Evolutionary conservation across 805 yeast species (phyloP).

Genomic region (Priceomyces carsonii): DNA sequence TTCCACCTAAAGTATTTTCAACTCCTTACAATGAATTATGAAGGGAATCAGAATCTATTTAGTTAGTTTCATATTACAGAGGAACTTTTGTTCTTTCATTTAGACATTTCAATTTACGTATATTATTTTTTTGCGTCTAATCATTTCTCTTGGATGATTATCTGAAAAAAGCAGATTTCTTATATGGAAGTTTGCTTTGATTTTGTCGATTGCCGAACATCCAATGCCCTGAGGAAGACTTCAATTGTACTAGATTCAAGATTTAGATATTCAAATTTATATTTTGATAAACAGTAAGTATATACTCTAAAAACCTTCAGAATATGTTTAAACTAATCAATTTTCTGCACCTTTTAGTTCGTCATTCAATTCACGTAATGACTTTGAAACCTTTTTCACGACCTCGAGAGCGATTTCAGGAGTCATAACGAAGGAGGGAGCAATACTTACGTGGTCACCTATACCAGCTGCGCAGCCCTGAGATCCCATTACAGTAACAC

Average conservation of each 20-base stretch:
- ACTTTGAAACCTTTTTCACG: constrained; percentile 34
- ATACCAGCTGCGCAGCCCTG: constrained; percentile 33
- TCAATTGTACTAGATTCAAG: no score
- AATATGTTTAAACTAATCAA: not conserved
- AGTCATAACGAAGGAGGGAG: constrained; percentile 44
- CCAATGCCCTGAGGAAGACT: no score
- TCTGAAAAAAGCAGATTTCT: no score
- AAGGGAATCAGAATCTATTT: not conserved
- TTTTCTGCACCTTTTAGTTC: no score
- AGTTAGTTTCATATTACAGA: not conserved
- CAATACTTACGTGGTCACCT: constrained; percentile 47
- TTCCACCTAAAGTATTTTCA: constrained; percentile 17
- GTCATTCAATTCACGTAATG: constrained; percentile 39
- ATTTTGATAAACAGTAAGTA: no score
- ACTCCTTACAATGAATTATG: constrained; percentile 15
- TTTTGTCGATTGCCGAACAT: no score
- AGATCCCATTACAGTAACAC: constrained; percentile 48
- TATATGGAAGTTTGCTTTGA: no score
- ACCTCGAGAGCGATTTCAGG: constrained; percentile 36
- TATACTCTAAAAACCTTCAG: not conserved
- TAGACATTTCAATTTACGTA: not conserved
- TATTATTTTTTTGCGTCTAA: no score
- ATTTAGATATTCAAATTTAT: no score
- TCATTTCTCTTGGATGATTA: no score
- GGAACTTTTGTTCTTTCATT: constrained; percentile 4